Conservation (phyloP, 2,329 filamentous ascomycete species). For the Aschersonia sp. region DNA sequence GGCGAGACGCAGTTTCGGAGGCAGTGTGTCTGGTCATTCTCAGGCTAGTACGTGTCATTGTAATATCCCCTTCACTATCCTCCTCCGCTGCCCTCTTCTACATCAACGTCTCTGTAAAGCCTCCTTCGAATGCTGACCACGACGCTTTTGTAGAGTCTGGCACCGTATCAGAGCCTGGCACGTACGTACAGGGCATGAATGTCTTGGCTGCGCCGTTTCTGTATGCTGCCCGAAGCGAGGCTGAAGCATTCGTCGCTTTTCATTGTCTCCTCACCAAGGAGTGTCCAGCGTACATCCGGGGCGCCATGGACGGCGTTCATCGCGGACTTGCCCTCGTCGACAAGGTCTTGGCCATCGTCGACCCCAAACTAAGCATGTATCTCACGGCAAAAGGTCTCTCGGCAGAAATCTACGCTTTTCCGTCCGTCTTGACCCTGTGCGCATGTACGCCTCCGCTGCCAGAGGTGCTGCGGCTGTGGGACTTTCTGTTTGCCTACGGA, state of each 20-base stretch:
- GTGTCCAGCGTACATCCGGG: constrained; percentile 85
- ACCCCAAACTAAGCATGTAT: constrained; percentile 73
- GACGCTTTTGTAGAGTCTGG: constrained; percentile 35
- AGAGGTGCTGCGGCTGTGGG: constrained; percentile 87
- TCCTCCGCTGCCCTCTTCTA: too few species aligned
- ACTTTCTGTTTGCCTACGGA: constrained; percentile 93
- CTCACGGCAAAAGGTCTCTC: constrained; percentile 76
- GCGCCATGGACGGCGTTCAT: constrained; percentile 95
- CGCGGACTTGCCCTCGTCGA: constrained; percentile 83
- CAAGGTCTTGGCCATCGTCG: constrained; percentile 80
- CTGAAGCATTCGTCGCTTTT: constrained; percentile 87
- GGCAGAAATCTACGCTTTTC: constrained; percentile 92
- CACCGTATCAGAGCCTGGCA: constrained; percentile 50
- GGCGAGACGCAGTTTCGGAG: constrained; percentile 14
- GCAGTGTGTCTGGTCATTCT: constrained; percentile 21
- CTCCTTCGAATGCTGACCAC: constrained; percentile 35
- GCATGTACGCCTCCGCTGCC: constrained; percentile 91
- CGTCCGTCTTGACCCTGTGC: constrained; percentile 84
- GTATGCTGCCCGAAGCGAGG: constrained; percentile 86
- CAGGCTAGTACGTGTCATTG: constrained; percentile 17
- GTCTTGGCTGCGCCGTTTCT: constrained; percentile 91
- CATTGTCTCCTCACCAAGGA: constrained; percentile 76
- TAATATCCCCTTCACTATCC: too few species aligned
- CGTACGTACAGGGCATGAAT: constrained; percentile 98
- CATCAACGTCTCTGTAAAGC: too few species aligned